Conservation (phyloP, 1,284 basidiomycete genomes). For the Waitea zeae region DNA sequence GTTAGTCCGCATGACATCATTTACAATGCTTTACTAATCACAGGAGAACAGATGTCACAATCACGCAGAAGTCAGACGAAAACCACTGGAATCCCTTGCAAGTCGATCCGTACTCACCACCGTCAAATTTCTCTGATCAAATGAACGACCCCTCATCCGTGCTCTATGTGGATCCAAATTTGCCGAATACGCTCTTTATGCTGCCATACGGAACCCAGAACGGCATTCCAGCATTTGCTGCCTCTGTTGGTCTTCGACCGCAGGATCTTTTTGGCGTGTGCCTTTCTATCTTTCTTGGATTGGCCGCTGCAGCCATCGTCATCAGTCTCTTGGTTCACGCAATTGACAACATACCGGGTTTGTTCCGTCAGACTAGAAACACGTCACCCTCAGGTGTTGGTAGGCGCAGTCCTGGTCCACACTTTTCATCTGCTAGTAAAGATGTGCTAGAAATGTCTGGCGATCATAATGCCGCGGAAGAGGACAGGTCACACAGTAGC, state of each 20-base stretch:
- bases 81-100: conserved; percentile 54
- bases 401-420: conserved; percentile 30
- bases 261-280: conserved; percentile 79
- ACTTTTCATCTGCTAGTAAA: conserved; percentile 29
- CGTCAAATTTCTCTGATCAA: conserved; percentile 52
- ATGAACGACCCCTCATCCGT: conserved; percentile 53
- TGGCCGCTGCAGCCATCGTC: conserved; percentile 55
- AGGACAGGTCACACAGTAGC: conserved; percentile 35
- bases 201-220: conserved; percentile 40
- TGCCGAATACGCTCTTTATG: conserved; percentile 58
- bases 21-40: conserved; percentile 6
- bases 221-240: conserved; percentile 70
- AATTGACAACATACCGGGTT: conserved; percentile 36
- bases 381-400: conserved; percentile 13
- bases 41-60: no score
- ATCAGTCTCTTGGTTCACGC: conserved; percentile 49
- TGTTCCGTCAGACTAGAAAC: conserved; percentile 16
- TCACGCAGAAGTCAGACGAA: conserved; percentile 36
- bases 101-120: conserved; percentile 41
- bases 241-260: conserved; percentile 63
- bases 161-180: conserved; percentile 56
- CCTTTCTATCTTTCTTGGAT: conserved; percentile 65
- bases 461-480: conserved; percentile 23
- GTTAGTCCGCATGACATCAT: conserved; percentile 16
- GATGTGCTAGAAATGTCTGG: conserved; percentile 24